phyloP scores from a whole-genome alignment of 1,139 yeast species.

The Torulaspora globosa region DNA sequence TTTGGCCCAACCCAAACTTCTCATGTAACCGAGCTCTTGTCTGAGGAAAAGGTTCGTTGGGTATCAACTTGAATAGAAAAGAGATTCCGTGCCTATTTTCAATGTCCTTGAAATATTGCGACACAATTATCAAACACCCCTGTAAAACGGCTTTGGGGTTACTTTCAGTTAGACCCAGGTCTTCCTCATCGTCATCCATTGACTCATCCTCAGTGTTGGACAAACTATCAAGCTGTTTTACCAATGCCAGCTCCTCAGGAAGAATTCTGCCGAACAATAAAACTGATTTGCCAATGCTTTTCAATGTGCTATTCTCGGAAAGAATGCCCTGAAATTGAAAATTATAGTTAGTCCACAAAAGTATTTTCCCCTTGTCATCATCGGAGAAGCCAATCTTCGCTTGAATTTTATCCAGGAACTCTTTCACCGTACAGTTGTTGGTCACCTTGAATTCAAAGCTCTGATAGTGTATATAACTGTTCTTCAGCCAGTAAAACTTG shows the following conservation, averaged over 20 bases:
- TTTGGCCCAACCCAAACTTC: constrained; percentile 67
- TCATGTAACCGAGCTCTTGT: constrained; percentile 67
- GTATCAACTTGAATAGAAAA: constrained; percentile 64
- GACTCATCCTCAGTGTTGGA: constrained; percentile 18
- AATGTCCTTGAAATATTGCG: constrained; percentile 74
- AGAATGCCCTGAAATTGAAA: constrained; percentile 37
- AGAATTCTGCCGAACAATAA: constrained; percentile 39
- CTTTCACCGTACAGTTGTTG: constrained; percentile 53
- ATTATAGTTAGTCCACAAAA: constrained; percentile 42
- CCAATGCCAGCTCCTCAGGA: constrained; percentile 39
- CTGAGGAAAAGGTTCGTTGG: constrained; percentile 59
- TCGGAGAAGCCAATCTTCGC: constrained; percentile 51
- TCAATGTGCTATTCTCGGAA: constrained; percentile 32
- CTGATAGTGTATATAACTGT: constrained; percentile 61
- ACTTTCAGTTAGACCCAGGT: constrained; percentile 13
- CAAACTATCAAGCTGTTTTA: constrained; percentile 22
- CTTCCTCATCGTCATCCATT: constrained; percentile 37
- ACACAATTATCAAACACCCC: constrained; percentile 45
- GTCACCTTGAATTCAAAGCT: constrained; percentile 68
- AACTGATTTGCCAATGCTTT: constrained; percentile 31
- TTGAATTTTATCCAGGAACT: constrained; percentile 54
- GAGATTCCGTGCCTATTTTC: constrained; percentile 82
- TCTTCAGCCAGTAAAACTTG: constrained; percentile 59
- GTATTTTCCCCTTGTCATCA: constrained; percentile 48
- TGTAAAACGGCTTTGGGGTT: constrained; percentile 12